Evolutionary conservation across 805 yeast species (phyloP).

Genomic region (Nakazawaea molendinolei): DNA sequence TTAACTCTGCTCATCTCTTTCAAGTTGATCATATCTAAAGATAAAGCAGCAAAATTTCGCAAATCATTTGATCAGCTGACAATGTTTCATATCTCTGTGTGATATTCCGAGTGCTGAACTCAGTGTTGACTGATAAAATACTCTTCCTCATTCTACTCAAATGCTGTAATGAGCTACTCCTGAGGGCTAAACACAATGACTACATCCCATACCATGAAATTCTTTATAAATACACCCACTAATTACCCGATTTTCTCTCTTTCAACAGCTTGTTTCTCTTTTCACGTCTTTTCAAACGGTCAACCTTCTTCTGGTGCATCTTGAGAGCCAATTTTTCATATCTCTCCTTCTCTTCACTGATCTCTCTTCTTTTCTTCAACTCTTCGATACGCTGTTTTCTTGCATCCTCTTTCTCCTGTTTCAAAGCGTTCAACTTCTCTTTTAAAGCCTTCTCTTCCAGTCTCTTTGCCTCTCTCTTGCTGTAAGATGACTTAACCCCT

Average conservation of each 20-base stretch:
- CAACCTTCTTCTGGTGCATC: slow-evolving; percentile 90
- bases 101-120: too few relatives aligned
- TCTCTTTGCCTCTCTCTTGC: slow-evolving; percentile 58
- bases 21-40: too few relatives aligned
- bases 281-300: slow-evolving; percentile 82
- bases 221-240: not conserved
- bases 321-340: slow-evolving; percentile 74
- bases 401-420: slow-evolving; percentile 67
- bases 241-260: slow-evolving; percentile 48
- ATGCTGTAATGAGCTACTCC: too few relatives aligned
- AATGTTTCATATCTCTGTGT: too few relatives aligned
- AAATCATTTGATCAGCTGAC: too few relatives aligned
- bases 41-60: too few relatives aligned
- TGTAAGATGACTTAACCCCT: slow-evolving; percentile 62
- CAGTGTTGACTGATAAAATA: too few relatives aligned
- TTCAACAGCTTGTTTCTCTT: slow-evolving; percentile 91
- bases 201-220: too few relatives aligned
- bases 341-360: slow-evolving; percentile 85
- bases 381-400: slow-evolving; percentile 47
- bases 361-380: slow-evolving; percentile 67
- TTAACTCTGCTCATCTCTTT: too few relatives aligned
- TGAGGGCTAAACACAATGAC: too few relatives aligned
- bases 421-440: slow-evolving; percentile 62
- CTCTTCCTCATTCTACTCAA: too few relatives aligned
- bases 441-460: slow-evolving; percentile 61